Base-by-base conservation (phyloP, 1,284 basidiomycete genomes). In the Pseudozyma sp. region DNA sequence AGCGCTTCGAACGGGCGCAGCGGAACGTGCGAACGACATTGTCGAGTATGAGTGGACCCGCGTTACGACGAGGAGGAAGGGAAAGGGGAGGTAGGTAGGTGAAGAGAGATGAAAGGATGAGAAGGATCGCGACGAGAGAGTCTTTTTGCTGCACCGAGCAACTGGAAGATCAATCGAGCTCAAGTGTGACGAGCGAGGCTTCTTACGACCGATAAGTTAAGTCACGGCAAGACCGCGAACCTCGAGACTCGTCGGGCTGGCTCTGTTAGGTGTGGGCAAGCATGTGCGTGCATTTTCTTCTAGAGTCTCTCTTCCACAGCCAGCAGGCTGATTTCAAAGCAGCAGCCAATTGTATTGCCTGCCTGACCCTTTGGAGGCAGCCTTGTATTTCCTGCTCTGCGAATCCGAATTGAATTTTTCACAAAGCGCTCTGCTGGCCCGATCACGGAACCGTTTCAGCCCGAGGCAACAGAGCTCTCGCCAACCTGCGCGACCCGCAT, bases 21-120 rank as follows among this genome's bases (percentile, higher is more conserved):
- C 68, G 61, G 72, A 75, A 40, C 72, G 68, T n/a, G 67, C 72
- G 64, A 75, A 51, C 44, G 72, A 75, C 72, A 75, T 75, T 68
- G 54, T 46, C 54, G 64, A 46, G 14, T 19, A 30, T 11, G 31
- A 31, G 17, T 6, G 1, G 35, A 44, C 11, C 40, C 14, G 33
- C 39, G 13, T 19, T 19, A 14, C 14, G 40, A 44, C 16, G 40
- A 45, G 55, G 35, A 19, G 16, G 7, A 24, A 17, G 48, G 47
- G 17, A 48, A 33, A 31, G 53, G 35, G 33, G 40, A 29, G 48
- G 35, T 37, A 37, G 40, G 54, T 31, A 19, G 40, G 39, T 42
- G 62, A 49, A 17, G 49, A 39, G 33, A 8, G 19, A 30, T 33
- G 40, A 42, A 31, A 33, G 33, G 14, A 45, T 47, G 59, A 45